Base-by-base conservation (phyloP, 1,284 basidiomycete species). In the Sporisorium graminicola region DNA sequence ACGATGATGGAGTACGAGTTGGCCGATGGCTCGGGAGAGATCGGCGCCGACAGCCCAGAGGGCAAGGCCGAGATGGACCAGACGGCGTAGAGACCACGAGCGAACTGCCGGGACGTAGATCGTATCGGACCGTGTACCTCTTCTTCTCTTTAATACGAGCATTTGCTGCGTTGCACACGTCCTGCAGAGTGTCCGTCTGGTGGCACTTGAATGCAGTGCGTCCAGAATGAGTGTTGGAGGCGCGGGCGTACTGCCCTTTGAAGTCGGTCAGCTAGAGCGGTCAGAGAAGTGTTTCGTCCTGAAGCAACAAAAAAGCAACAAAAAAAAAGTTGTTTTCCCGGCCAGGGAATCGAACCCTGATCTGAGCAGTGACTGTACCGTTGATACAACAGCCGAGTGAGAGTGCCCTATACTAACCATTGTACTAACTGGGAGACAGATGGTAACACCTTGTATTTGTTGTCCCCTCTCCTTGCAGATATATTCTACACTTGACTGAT, bases 331-430 rank as follows among this genome's bases (percentile, higher is more conserved):
- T 49, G 50, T 58, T 13, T 75, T 76, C 73, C 73, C 68, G 60
- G 68, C 73, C 73, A 65, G 67, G 73, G 73, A 76, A 76, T 76
- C 73, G 73, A 76, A 76, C 73, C 73, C 73, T 65, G 73, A 76
- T 71, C 68, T 76, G 64, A 61, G 58, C 73, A 67, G 66, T 47
- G 8, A 2, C 8, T 16, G 0, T 2, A 1, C 9, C 31, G 18
- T 20, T 43, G 50, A 26, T 12, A 18, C 26, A n/a, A 20, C 20
- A 22, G 18, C 22, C 16, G 14, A 5, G 6, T 72, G 70, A 73
- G 70, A 73, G 65, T 64, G 70, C 56, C 65, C 61, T 73, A 73
- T 73, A 67, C 65, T 73, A 46, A 65, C 61, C 65, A 67, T 73
- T 73, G 60, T 64, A 73, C 65, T 66, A 73, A 73, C 65, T 52